Evolutionary conservation across 257 asterid species (phyloP).

Genomic region (Plantago elongata): DNA sequence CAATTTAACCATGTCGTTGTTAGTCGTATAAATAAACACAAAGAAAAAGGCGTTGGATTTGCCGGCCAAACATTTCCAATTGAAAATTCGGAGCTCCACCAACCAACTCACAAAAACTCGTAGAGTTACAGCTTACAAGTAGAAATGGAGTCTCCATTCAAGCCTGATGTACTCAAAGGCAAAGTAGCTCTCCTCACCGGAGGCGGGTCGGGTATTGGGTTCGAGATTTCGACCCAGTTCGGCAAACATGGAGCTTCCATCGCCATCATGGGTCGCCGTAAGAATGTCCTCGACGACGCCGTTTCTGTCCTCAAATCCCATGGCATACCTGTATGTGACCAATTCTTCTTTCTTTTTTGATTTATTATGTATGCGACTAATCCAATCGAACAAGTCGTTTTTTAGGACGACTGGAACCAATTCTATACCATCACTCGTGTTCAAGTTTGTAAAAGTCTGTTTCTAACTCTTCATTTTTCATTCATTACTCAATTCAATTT

Average conservation of each 20-base stretch:
- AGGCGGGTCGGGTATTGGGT: slow-evolving; percentile 90
- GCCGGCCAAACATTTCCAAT: too few species aligned
- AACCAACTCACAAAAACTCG: too few species aligned
- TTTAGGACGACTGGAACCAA: too few species aligned
- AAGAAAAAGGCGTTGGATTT: too few species aligned
- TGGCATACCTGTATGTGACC: slow-evolving; percentile 51
- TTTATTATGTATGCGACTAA: background rate
- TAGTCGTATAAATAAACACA: too few species aligned
- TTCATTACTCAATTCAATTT: background rate
- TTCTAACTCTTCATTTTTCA: background rate
- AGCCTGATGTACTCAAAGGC: slow-evolving; percentile 53
- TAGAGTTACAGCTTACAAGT: too few species aligned
- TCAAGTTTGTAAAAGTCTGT: background rate
- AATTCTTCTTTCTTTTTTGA: background rate
- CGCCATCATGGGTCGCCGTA: slow-evolving; percentile 93
- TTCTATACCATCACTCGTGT: too few species aligned
- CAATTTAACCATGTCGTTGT: too few species aligned
- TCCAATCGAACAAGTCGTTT: too few species aligned
- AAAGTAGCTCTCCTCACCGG: slow-evolving; percentile 85
- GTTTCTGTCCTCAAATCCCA: slow-evolving; percentile 55
- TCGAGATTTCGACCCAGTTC: slow-evolving; percentile 66
- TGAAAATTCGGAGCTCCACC: too few species aligned
- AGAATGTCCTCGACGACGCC: slow-evolving; percentile 44
- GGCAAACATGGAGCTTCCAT: slow-evolving; percentile 91
- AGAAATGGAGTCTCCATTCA: slow-evolving; percentile 79